Conservation (phyloP, 768 basidiomycete genomes). For the Termitomyces sp. region DNA sequence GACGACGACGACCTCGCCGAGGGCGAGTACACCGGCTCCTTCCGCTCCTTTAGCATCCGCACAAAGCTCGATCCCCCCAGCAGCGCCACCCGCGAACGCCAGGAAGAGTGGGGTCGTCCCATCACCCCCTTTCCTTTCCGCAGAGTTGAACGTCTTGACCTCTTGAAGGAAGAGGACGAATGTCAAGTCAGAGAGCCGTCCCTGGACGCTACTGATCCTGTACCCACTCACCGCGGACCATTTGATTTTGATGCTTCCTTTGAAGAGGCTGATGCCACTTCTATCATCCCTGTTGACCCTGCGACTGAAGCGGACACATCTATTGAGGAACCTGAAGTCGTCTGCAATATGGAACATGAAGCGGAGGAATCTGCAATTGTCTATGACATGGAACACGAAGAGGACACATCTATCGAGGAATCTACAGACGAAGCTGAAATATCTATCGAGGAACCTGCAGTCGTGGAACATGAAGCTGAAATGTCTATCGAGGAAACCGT, state of each 20-base stretch:
- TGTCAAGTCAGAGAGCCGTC: slow-evolving; percentile 23
- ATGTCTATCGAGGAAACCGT: too few species aligned
- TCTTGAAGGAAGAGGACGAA: slow-evolving; percentile 21
- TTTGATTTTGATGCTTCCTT: slow-evolving; percentile 14
- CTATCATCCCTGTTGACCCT: too few species aligned
- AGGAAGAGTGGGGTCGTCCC: slow-evolving; percentile 63
- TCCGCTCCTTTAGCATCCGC: slow-evolving; percentile 47
- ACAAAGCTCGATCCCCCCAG: slow-evolving; percentile 66
- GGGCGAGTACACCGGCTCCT: slow-evolving; percentile 68
- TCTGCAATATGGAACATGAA: too few species aligned
- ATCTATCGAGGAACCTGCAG: background rate
- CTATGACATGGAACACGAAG: too few species aligned
- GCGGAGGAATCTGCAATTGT: too few species aligned
- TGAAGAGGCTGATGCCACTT: background rate
- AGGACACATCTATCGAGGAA: too few species aligned
- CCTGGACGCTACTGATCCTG: slow-evolving; percentile 12
- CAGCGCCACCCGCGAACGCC: slow-evolving; percentile 42
- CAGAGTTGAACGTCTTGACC: slow-evolving; percentile 15
- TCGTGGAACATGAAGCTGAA: background rate
- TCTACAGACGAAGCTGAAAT: background rate
- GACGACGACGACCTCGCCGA: slow-evolving; percentile 34
- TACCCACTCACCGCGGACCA: background rate
- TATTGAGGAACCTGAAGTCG: too few species aligned
- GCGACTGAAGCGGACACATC: too few species aligned
- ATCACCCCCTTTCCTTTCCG: slow-evolving; percentile 58